Base-by-base conservation (phyloP, 1,284 basidiomycete genomes). In the Thelephora terrestris region DNA sequence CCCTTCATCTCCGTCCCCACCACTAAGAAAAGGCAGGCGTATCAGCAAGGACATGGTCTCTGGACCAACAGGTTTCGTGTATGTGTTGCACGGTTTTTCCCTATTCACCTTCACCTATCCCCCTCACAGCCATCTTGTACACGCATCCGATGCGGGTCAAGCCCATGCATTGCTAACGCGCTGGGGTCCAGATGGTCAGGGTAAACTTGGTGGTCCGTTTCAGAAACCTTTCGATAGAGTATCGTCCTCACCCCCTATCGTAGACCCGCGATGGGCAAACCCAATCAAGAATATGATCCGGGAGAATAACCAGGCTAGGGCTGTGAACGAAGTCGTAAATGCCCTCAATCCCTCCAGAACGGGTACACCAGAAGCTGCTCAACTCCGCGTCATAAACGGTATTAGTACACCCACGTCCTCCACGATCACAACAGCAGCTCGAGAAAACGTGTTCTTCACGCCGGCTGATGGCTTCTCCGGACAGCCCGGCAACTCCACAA, bases 91-190 rank as follows among this genome's bases (percentile, higher is more conserved):
- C 54, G 47, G 52, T 51, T 43, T 53, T 49, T 48, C 54, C 55
- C 47, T 53, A 29, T 55, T 54, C 51, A 57, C 52, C 29, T 32
- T 32, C 29, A 42, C 39, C 20, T 21, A 21, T 51, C 52, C 59
- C 55, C 59, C 53, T 58, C 48, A 32, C 58, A 94, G 91, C 46
- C 94, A 97, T 66, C 76, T 95, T 52, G 84, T 94, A 20, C 93
- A 97, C 67, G 91, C 94, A 17, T 93, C 90, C 50, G 90, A 95
- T 65, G 89, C 82, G 20, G 90, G 92, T 66, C 91, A 97, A 64
- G 83, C 91, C 25, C 88, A 91, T 61, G 91, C 87, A 27, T 76
- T 97, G 50, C 78, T 97, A 47, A 82, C 79, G 55, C 75, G 91
- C 52, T 96, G 94, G 93, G 85, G 88, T 32, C 82, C 87, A 43